Percentiles rank a stretch among this genome's conserved stretches.
Conservation (phyloP, 495 filamentous ascomycete genomes). For the Penicillium fimorum region DNA sequence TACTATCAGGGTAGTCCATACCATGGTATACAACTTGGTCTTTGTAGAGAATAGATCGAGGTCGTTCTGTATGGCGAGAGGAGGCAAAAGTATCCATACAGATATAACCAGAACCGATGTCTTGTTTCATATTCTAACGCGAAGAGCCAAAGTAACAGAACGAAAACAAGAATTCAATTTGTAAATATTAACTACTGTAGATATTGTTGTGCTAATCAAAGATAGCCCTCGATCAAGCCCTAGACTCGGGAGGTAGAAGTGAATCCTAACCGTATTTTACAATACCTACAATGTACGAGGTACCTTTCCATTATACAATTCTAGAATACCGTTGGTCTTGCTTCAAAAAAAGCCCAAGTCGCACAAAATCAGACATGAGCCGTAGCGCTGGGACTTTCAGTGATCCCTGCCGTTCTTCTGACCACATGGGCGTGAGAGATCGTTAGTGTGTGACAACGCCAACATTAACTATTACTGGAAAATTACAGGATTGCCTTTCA, state of each 20-base stretch:
- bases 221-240: no score
- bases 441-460: constrained; percentile 6
- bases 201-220: no score
- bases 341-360: not conserved
- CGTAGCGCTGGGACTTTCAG: constrained; percentile 1
- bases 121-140: not conserved
- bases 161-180: no score
- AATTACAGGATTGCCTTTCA: not conserved
- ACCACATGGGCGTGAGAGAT: constrained; percentile 6
- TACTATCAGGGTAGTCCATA: not conserved
- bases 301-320: not conserved
- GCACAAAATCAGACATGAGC: constrained; percentile 5
- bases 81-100: not conserved
- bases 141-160: no score
- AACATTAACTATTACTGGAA: constrained; percentile 4
- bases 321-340: not conserved
- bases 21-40: not conserved
- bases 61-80: not conserved
- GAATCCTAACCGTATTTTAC: not conserved
- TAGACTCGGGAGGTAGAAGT: no score
- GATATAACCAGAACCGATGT: not conserved
- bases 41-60: not conserved
- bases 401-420: constrained; percentile 6
- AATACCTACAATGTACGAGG: not conserved
- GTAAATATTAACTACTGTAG: no score